Evolutionary conservation across 768 basidiomycete genomes (phyloP), one percentile per base, ranked within the genome.

Genomic region (Kwoniella heveanensis): DNA sequence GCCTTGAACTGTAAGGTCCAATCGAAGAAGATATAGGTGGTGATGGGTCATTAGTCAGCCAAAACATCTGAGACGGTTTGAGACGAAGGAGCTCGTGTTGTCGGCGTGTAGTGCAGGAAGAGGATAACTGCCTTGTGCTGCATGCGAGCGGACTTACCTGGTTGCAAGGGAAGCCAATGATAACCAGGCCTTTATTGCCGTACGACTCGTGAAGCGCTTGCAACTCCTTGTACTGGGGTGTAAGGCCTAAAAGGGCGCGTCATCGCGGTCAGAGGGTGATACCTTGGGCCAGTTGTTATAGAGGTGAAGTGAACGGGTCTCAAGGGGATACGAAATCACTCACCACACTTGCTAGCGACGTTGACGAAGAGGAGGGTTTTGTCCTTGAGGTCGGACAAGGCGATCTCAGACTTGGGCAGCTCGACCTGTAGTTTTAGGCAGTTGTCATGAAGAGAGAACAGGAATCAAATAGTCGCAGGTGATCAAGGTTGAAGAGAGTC

Each of bases 101-200:
- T n/a, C n/a, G n/a, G n/a, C n/a, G n/a, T n/a, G n/a, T n/a, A n/a
- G n/a, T n/a, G n/a, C n/a, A 32, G 32, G 32, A 32, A 13, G 48
- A 49, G 48, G 22, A 8, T 9, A 19, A 22, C 48, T 24, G 22
- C 48, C 5, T 9, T 4, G 17, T 12, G 22, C 25, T 47, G 26
- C 30, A 24, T 52, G 10, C n/a, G 32, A n/a, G n/a, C n/a, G n/a
- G n/a, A 55, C 66, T 29, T 30, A 77, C 76, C 68, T 79, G 79
- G 62, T 81, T 80, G 49, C 72, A 77, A 7, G 80, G 80, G 71
- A 81, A 81, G 1, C 79, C 80, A 57, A 79, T 59, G 56, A 77
- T 74, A 48, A 69, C 72, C 37, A 81, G 59, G 7, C 79, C 80
- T 37, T 78, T 71, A 21, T 63, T 59, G 1, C 67, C 59, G 68